These are phyloP conservation scores for Mycena haematopus DNA, from an alignment of 768 basidiomycete species.

Conservation along the genomic window DNA sequence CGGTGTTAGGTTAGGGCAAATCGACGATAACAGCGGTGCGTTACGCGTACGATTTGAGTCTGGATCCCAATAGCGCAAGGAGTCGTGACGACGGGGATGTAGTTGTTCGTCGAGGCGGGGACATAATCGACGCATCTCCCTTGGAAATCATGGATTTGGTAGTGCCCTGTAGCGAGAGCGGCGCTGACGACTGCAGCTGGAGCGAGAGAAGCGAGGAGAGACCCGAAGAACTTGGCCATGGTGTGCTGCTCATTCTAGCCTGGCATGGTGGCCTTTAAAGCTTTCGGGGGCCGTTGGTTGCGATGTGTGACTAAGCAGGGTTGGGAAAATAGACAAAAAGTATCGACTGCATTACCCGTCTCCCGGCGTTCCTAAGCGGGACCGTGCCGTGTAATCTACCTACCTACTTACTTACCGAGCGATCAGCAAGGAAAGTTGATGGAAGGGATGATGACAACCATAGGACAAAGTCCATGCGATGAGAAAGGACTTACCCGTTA, in stretches of 20 bases:
- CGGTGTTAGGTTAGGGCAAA: not conserved
- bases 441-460: too few relatives aligned
- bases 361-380: too few relatives aligned
- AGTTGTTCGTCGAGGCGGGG: slow-evolving; percentile 1
- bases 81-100: not conserved
- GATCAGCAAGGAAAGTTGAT: too few relatives aligned
- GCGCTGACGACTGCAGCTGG: not conserved
- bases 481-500: too few relatives aligned
- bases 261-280: not conserved
- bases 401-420: too few relatives aligned
- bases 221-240: slow-evolving; percentile 5
- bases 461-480: too few relatives aligned
- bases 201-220: slow-evolving; percentile 1
- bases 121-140: not conserved
- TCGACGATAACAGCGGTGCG: not conserved
- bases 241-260: not conserved
- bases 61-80: not conserved
- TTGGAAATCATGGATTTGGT: slow-evolving; percentile 3
- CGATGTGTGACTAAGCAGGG: slow-evolving; percentile 1
- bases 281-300: not conserved
- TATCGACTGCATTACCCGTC: too few relatives aligned
- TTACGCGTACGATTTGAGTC: not conserved
- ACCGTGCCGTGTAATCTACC: too few relatives aligned
- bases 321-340: not conserved
- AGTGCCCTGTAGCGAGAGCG: not conserved